Conservation (phyloP, 352 stramenopile species). For the Thalassiosira mediterranea region DNA sequence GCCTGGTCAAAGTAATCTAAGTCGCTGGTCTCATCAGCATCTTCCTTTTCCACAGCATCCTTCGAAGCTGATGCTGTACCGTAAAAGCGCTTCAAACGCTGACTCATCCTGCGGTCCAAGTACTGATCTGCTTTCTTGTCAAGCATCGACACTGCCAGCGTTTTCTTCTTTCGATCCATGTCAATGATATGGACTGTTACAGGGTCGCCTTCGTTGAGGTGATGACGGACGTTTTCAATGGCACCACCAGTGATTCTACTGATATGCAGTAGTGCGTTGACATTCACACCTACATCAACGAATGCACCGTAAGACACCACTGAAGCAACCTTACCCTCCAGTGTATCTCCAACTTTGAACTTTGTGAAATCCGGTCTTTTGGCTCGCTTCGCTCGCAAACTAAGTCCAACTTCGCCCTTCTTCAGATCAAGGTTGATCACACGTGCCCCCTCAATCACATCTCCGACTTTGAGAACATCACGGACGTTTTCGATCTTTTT, state of each 20-base stretch:
- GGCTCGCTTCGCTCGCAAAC: constrained; percentile 15
- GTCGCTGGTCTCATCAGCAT: constrained; percentile 23
- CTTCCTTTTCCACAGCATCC: constrained; percentile 12
- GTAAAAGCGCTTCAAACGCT: constrained; percentile 41
- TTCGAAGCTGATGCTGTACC: constrained; percentile 8
- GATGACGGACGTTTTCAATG: constrained; percentile 53
- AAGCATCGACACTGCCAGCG: constrained; percentile 49
- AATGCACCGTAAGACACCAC: constrained; percentile 57
- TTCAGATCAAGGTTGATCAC: constrained; percentile 36
- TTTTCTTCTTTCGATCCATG: constrained; percentile 54
- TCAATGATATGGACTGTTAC: constrained; percentile 58
- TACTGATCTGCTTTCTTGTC: constrained; percentile 49
- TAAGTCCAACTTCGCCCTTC: constrained; percentile 44
- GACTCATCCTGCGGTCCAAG: constrained; percentile 35
- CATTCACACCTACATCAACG: constrained; percentile 46
- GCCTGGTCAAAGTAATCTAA: constrained; percentile 46
- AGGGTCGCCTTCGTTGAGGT: constrained; percentile 51
- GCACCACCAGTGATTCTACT: constrained; percentile 47
- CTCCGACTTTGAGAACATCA: constrained; percentile 28
- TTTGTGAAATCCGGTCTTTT: constrained; percentile 28
- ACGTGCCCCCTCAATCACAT: constrained; percentile 28
- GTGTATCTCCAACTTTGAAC: constrained; percentile 41
- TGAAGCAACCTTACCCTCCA: constrained; percentile 46
- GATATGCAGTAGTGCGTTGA: constrained; percentile 60
- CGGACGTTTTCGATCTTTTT: constrained; percentile 36